Evolutionary conservation across 2,329 filamentous ascomycete species (phyloP).

Genomic region (Penicillium freii): DNA sequence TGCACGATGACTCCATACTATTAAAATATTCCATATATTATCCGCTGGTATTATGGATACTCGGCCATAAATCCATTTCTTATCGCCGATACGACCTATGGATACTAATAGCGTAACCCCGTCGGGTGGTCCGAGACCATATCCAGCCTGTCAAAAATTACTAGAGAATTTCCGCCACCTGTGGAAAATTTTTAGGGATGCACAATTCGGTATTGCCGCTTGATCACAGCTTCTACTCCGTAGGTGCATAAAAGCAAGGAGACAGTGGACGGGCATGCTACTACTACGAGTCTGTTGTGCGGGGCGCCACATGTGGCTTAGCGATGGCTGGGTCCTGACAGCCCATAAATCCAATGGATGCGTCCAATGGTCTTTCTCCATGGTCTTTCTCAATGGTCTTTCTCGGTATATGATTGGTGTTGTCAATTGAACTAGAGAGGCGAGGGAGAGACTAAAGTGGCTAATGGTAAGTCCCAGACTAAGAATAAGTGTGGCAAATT

Average conservation of each 20-base stretch:
- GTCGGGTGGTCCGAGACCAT: neutral
- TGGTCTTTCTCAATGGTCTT: too few species aligned
- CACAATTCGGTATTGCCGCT: neutral
- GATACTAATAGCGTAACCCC: neutral
- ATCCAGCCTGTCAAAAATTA: neutral
- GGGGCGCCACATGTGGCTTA: constrained; percentile 25
- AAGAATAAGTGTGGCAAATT: constrained; percentile 10
- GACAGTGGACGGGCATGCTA: neutral
- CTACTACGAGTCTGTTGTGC: constrained; percentile 7
- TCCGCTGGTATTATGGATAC: neutral
- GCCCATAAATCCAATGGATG: neutral
- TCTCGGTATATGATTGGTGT: neutral
- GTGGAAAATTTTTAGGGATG: neutral
- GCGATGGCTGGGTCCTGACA: constrained; percentile 15
- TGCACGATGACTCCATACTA: neutral
- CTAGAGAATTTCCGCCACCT: neutral
- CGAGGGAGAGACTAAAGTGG: neutral
- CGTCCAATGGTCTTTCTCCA: neutral
- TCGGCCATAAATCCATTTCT: neutral
- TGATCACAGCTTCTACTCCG: constrained; percentile 5
- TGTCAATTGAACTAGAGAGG: neutral
- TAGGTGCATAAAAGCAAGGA: neutral
- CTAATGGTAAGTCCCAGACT: neutral
- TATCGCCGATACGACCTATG: neutral
- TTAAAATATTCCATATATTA: neutral